Base-by-base conservation (phyloP, 305 asterid genomes). In the Withania somnifera region DNA sequence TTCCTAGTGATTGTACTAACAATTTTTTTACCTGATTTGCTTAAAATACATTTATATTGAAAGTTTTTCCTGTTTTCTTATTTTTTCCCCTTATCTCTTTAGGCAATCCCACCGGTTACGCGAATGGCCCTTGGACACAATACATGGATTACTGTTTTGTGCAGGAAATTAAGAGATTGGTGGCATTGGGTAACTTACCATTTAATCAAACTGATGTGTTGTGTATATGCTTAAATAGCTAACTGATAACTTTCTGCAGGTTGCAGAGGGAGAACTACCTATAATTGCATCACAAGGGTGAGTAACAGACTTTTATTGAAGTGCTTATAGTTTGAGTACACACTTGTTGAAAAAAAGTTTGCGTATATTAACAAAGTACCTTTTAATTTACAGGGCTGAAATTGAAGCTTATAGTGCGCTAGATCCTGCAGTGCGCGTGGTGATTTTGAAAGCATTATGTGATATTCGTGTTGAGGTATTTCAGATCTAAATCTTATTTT, bases 381-480 rank as follows among this genome's bases (percentile, higher is more conserved):
- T 53, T 69, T 53, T 51, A 68, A 47, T 83, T 82, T 85, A 69
- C 77, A 97, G 99, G 95, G 89, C 98, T 86, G 99, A 94, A 88
- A 77, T 97, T 87, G 98, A 93, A 82, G 92, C 91, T 51, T 97
- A 97, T 85, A 87, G 84, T 73, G 85, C 91, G 53, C 93, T 97
- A 77, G 97, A 95, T 86, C 98, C 98, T 66, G 97, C 90, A 11
- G 95, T 95, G 75, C 93, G 99, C 45, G 98, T 95, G 90, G 90
- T 94, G 87, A 97, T 97, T 86, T 85, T 97, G 88, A 97, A 97
- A 92, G 99, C 99, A 34, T 82, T 95, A 82, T 97, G 99, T 71
- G 99, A 97, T 88, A 97, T 97, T 89, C 98, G 99, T 58, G 98
- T 97, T 78, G 98, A 95, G 99, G 99, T 97, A 91, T 77, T 28